A percentile compares a stretch with the other conserved stretches of the same genome.
Evolutionary conservation across 495 filamentous ascomycete genomes (phyloP).

Genomic region (Pseudotulostoma volvatum): DNA sequence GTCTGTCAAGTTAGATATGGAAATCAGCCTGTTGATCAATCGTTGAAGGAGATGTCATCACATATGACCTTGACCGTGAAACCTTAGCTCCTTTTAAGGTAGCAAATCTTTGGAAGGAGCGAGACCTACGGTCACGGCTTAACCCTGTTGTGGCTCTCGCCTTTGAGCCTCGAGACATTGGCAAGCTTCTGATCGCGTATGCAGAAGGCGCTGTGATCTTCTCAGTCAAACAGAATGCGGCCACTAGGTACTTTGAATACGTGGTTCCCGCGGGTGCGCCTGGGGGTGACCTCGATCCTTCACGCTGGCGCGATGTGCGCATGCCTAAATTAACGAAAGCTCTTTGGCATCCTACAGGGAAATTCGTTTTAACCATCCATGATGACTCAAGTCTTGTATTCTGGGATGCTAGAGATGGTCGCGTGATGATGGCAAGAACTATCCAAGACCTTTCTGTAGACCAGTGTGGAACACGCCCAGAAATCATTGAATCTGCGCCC

Average conservation of each 20-base stretch:
- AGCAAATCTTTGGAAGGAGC: conserved; percentile 66
- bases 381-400: conserved; percentile 82
- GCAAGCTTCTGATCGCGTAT: conserved; percentile 80
- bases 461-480: conserved; percentile 33
- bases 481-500: conserved; percentile 19
- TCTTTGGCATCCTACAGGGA: conserved; percentile 89
- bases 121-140: conserved; percentile 38
- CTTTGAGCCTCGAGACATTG: conserved; percentile 83
- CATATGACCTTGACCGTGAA: conserved; percentile 80
- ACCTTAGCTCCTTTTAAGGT: conserved; percentile 58
- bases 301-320: conserved; percentile 31
- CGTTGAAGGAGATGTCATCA: conserved; percentile 51
- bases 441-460: conserved; percentile 57
- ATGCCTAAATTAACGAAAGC: conserved; percentile 61
- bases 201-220: conserved; percentile 74
- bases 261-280: conserved; percentile 66
- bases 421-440: conserved; percentile 68
- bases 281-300: conserved; percentile 54
- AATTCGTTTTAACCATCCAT: conserved; percentile 72
- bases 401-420: conserved; percentile 88
- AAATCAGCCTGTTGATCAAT: conserved; percentile 6
- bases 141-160: conserved; percentile 56
- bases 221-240: conserved; percentile 74
- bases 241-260: conserved; percentile 68
- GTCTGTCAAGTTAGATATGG: conserved; percentile 2